These are phyloP conservation scores for Trichophyton verrucosum DNA, from an alignment of 2,329 filamentous ascomycete genomes.

Conservation along the genomic window DNA sequence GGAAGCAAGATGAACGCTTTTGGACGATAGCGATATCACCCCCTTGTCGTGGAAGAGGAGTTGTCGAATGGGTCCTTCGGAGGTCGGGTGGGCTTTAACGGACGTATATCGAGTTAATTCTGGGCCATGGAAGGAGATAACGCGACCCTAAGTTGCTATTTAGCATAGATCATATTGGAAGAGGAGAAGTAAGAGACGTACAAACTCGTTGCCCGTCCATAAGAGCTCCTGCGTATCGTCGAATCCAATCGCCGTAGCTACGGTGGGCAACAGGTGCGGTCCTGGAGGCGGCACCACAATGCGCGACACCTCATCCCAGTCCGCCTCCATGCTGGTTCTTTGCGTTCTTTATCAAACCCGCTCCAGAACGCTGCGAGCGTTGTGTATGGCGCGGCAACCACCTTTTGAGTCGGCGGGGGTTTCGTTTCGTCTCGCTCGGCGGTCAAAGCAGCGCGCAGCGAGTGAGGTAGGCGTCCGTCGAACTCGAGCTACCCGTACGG, in stretches of 20 bases:
- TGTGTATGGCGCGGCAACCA: no score
- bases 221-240: slow-evolving; percentile 80
- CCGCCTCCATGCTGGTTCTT: slow-evolving; percentile 32
- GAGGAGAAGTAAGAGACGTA: slow-evolving; percentile 33
- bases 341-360: not conserved
- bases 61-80: slow-evolving; percentile 72
- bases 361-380: not conserved
- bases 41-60: slow-evolving; percentile 86
- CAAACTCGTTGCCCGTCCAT: slow-evolving; percentile 86
- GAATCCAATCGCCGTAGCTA: slow-evolving; percentile 71
- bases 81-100: slow-evolving; percentile 61
- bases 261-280: slow-evolving; percentile 55
- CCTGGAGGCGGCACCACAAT: slow-evolving; percentile 68
- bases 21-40: slow-evolving; percentile 69
- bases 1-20: slow-evolving; percentile 77
- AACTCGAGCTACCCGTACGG: slow-evolving; percentile 2
- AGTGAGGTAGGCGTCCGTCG: not conserved
- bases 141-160: slow-evolving; percentile 52
- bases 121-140: slow-evolving; percentile 75
- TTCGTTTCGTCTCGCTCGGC: not conserved
- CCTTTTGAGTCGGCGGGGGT: no score
- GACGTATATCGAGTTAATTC: slow-evolving; percentile 85
- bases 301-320: slow-evolving; percentile 58
- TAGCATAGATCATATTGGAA: not conserved
- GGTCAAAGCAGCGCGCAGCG: not conserved